phyloP scores from a whole-genome alignment of 164 flowering plant species.

The Pachysandra terminalis region DNA sequence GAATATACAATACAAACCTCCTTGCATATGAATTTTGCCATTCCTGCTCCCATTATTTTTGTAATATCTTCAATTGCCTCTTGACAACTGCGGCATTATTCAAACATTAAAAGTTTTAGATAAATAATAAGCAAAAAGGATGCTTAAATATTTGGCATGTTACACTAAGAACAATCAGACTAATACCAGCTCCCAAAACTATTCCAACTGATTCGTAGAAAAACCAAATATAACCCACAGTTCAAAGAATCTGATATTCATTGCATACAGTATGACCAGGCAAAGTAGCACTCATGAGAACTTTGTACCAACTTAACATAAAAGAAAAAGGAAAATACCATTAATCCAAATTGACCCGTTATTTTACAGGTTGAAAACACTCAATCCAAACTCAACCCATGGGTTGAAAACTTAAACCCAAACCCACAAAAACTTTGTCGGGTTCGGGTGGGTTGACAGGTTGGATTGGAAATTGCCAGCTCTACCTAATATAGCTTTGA shows the following conservation, averaged over 20 bases:
- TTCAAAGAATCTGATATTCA: not conserved
- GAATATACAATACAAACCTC: constrained; percentile 46
- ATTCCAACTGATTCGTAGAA: not conserved
- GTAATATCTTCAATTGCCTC: constrained; percentile 74
- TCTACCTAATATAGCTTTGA: no score
- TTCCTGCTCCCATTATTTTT: constrained; percentile 77
- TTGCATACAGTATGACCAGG: no score
- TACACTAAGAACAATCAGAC: not conserved
- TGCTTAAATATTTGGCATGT: not conserved
- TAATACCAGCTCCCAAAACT: not conserved
- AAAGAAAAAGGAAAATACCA: constrained; percentile 9
- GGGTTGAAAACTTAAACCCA: no score
- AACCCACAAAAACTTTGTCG: no score
- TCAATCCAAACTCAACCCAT: no score
- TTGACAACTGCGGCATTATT: constrained; percentile 59
- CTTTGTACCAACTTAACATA: constrained; percentile 78
- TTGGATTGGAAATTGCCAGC: no score
- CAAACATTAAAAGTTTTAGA: not conserved
- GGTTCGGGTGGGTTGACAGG: no score
- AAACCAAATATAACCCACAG: no score
- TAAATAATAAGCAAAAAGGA: not conserved
- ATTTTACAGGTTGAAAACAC: no score
- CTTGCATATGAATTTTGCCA: constrained; percentile 81
- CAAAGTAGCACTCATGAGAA: constrained; percentile 70
- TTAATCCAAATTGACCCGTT: no score